Evolutionary conservation across 495 filamentous ascomycete genomes (phyloP), one percentile per base, ranked within the genome.

Genomic region (Podospora anserina): DNA sequence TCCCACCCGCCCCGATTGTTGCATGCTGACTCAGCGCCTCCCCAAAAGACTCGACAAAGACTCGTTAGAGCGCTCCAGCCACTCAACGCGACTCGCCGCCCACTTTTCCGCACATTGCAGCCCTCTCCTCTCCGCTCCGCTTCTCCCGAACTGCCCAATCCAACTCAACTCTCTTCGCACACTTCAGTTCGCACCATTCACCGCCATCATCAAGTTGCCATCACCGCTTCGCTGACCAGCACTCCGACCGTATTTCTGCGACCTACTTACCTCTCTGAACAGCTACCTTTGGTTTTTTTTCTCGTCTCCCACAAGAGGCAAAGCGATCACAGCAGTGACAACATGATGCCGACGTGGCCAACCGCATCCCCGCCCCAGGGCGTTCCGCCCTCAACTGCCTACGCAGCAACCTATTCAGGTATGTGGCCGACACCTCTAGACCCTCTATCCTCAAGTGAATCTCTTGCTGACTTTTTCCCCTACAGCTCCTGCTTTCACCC

Each of bases 401-500:
- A 78, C 58, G 61, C 76, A 65, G 27, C 72, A 58, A 59, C 78
- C 20, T 82, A 81, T 63, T 49, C 70, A 49, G 55, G 74, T 76
- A 64, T 64, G 74, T 69, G 20, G 56, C 13, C 20, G 20, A 44
- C 61, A 57, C 53, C 39, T 64, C 23, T 26, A 26, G 20, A 5
- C 23, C 18, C 26, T 16, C 34, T 26, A 16, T 5, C 63, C 16
- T 62, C n/a, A 28, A 26, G n/a, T 28, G 9, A 27, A 66, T 49
- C 61, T 20, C 5, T 57, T 1, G 76, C 75, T 72, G 61, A 75
- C 66, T n/a, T 27, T 20, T 20, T 13, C 13, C 49, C 66, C 71
- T 53, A 39, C 64, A 80, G 81, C 72, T 55, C 69, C 82, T 34
- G 83, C 85, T 34, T 89, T 82, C 74, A 85, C 81, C 39, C 67